phyloP scores from a whole-genome alignment of 1,284 basidiomycete genomes.

The Austroboletus rostrupii region DNA sequence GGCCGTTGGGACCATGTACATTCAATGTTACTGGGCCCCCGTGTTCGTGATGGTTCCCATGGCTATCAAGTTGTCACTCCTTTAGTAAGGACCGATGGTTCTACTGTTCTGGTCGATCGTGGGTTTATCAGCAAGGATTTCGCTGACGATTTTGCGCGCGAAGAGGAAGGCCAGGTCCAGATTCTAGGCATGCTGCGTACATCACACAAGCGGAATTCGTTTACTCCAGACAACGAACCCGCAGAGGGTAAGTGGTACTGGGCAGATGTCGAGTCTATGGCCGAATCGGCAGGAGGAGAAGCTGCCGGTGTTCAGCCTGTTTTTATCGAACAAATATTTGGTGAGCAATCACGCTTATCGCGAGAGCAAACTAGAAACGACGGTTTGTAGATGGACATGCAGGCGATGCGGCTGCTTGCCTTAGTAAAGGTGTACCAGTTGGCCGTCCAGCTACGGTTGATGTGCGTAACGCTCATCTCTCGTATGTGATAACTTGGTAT shows the following conservation, averaged over 20 bases:
- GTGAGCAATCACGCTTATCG: constrained; percentile 40
- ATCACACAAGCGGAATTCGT: constrained; percentile 66
- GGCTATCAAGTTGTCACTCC: constrained; percentile 89
- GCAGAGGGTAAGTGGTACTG: constrained; percentile 88
- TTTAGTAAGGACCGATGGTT: constrained; percentile 69
- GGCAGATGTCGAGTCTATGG: constrained; percentile 83
- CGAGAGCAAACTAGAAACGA: constrained; percentile 8
- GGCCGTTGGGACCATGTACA: constrained; percentile 77
- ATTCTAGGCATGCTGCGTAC: constrained; percentile 74
- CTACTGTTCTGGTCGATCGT: constrained; percentile 86
- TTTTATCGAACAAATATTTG: constrained; percentile 81
- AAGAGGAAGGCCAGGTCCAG: constrained; percentile 55
- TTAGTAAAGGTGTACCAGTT: constrained; percentile 79
- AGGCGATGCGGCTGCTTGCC: constrained; percentile 59
- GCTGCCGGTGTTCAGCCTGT: constrained; percentile 75
- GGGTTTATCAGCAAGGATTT: constrained; percentile 82
- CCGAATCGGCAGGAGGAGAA: constrained; percentile 73
- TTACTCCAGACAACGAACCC: constrained; percentile 88
- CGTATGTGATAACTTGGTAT: constrained; percentile 94
- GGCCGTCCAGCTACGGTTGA: constrained; percentile 85
- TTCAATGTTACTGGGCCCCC: constrained; percentile 81
- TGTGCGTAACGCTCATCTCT: constrained; percentile 90
- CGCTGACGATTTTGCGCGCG: constrained; percentile 34
- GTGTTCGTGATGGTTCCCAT: constrained; percentile 81
- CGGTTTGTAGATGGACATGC: constrained; percentile 68